Conservation (phyloP, 352 stramenopile species). For the Pythium sp. region DNA sequence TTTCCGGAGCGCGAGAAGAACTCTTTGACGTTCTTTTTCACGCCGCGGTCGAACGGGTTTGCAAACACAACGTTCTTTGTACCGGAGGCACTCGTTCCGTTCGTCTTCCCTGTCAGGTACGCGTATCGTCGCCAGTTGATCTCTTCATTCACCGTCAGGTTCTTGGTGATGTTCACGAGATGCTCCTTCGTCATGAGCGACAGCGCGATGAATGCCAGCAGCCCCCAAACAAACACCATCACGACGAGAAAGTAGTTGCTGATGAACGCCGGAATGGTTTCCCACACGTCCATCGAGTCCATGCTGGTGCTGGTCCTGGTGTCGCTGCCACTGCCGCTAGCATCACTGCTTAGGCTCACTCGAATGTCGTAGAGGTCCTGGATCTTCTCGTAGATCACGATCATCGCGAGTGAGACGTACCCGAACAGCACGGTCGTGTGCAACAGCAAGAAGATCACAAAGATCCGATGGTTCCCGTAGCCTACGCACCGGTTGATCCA, state of each 20-base stretch:
- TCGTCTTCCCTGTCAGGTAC: conserved; percentile 46
- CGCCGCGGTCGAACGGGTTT: conserved; percentile 48
- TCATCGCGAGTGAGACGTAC: conserved; percentile 42
- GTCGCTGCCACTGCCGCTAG: conserved; percentile 13
- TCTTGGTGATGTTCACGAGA: conserved; percentile 56
- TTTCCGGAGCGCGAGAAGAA: conserved; percentile 42
- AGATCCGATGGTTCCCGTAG: conserved; percentile 74
- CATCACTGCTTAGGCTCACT: background rate
- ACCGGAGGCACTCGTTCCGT: background rate
- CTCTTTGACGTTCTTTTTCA: conserved; percentile 40
- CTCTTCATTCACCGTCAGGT: conserved; percentile 80
- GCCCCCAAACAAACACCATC: conserved; percentile 58
- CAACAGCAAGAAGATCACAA: conserved; percentile 75
- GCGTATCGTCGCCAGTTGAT: conserved; percentile 82
- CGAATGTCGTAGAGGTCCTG: conserved; percentile 32
- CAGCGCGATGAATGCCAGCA: conserved; percentile 45
- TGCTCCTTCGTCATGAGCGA: conserved; percentile 68
- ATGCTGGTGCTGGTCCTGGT: conserved; percentile 24
- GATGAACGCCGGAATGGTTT: conserved; percentile 52
- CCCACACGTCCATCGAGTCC: conserved; percentile 52
- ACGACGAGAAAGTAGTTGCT: conserved; percentile 53
- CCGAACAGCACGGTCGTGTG: conserved; percentile 48
- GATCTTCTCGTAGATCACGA: conserved; percentile 41
- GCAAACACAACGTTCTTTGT: conserved; percentile 15
- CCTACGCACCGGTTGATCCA: conserved; percentile 88